Evolutionary conservation across 306 rosid genomes (phyloP), one percentile per base, ranked within the genome.

Genomic region (Biancaea sappan): DNA sequence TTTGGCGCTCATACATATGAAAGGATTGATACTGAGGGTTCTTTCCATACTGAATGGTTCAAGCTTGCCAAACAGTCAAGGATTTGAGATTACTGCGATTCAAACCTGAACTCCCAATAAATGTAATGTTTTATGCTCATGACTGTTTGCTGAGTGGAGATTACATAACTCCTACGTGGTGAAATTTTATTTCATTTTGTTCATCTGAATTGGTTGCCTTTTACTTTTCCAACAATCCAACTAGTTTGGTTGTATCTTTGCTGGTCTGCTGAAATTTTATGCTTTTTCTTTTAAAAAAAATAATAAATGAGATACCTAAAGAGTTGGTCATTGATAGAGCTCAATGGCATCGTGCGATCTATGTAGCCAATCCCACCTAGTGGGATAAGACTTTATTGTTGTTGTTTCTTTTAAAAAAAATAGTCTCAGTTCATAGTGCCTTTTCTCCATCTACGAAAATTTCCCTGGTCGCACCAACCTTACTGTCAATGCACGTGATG

Each of bases 21-120:
- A 82, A 84, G 96, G 84, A 74, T 72, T 59, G 98, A 90, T 32
- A 26, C 64, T 0, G 93, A 88, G 38, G 96, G 98, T n/a, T 77
- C 95, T 29, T 93, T 84, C 90, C 98, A 93, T 52, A 90, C 98
- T 7, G 96, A 93, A 72, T 93, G 98, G 98, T 93, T 90, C 95
- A 90, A 88, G 91, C 85, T 93, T 44, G 93, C 97, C 25, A 83
- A 80, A 71, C 91, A 84, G 78, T 87, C 84, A 7, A 86, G 73
- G 84, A 63, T 58, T 44, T 90, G 37, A 87, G 81, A 77, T 79
- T 56, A 47, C 75, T 67, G 28, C 47, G 41, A 66, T 66, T 71
- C 6, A 16, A n/a, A 41, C 53, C 59, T 16, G 53, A 74, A 73
- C 75, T 74, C 66, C 52, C 64, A 73, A 84, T 77, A 75, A 75